phyloP scores from a whole-genome alignment of 176 grass and related monocot species.

The Bromus sterilis region DNA sequence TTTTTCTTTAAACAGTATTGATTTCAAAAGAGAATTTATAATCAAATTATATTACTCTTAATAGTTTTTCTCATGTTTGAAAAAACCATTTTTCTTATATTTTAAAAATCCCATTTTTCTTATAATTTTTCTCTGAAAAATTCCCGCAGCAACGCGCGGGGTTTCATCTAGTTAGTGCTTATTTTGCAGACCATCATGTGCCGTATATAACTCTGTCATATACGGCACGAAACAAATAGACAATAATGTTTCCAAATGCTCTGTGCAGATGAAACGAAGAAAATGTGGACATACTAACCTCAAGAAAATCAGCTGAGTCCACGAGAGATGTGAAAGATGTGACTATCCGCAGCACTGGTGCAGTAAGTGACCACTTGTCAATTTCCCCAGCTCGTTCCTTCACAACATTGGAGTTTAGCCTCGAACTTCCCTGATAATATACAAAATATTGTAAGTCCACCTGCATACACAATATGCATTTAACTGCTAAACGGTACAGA shows the following conservation, averaged over 20 bases:
- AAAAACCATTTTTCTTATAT: too few relatives aligned
- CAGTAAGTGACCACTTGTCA: conserved; percentile 63
- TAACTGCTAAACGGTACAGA: background rate
- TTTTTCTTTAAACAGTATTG: too few relatives aligned
- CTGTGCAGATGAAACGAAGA: background rate
- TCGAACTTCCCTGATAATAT: conserved; percentile 47
- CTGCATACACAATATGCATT: background rate
- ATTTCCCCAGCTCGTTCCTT: conserved; percentile 56
- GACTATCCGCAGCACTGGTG: conserved; percentile 77
- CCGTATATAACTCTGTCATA: too few relatives aligned
- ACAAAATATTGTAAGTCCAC: conserved; percentile 13
- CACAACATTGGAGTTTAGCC: conserved; percentile 24
- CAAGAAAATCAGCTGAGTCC: conserved; percentile 74
- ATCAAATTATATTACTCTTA: too few relatives aligned
- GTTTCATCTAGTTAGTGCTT: too few relatives aligned
- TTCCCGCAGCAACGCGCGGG: too few relatives aligned
- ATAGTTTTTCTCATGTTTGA: too few relatives aligned
- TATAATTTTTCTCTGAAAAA: too few relatives aligned
- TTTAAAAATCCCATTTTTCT: too few relatives aligned
- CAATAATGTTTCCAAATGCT: background rate
- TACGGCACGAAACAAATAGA: too few relatives aligned
- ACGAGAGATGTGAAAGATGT: conserved; percentile 80
- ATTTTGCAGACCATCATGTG: too few relatives aligned
- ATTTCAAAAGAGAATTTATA: too few relatives aligned
- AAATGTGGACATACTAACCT: conserved; percentile 53